Base-by-base conservation (phyloP, 495 filamentous ascomycete species). In the Jackrogersella minutella region DNA sequence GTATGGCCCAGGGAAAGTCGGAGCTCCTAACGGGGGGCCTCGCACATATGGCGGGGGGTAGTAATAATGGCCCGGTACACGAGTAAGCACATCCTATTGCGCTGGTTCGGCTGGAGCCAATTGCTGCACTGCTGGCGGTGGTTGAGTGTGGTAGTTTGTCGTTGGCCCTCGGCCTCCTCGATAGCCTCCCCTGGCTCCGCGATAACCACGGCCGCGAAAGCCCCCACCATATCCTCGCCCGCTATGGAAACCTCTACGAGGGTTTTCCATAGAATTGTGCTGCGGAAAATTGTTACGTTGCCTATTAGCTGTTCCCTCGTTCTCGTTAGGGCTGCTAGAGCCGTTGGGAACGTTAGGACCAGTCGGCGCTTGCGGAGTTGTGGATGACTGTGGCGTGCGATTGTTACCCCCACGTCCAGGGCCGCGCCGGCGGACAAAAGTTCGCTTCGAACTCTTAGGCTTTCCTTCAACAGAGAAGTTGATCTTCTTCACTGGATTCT, bases 401-500 rank as follows among this genome's bases (percentile, higher is more conserved):
- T 22, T 46, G 22, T n/a, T 72, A 5, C 60, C 66, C 4, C 66
- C 62, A 0, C 69, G 66, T n/a, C 64, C 64, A 34, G 58, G 71
- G 9, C 73, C 73, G 21, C 72, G 68, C 24, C 72, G 67, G 6
- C 73, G 65, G 26, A 63, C 51, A 34, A 72, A 80, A 9, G 73
- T 68, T n/a, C 74, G 58, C 39, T 71, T 74, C 1, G 71, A 69
- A 5, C 58, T 70, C 37, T 70, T 65, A 3, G 80, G 79, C 53
- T 77, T 81, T 24, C 78, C 68, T 13, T 80, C 80, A 13, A 85
- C 76, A 1, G 75, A 73, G 63, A 85, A 89, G 2, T 83, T 72
- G 31, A 89, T 88, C 46, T 75, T 78, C 58, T 84, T 81, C 33
- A 89, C 56, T 4, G 87, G 86, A 31, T 83, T 74, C 44, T 86